Conservation (phyloP, 169 alveolate species). For the Fabrea salina region DNA sequence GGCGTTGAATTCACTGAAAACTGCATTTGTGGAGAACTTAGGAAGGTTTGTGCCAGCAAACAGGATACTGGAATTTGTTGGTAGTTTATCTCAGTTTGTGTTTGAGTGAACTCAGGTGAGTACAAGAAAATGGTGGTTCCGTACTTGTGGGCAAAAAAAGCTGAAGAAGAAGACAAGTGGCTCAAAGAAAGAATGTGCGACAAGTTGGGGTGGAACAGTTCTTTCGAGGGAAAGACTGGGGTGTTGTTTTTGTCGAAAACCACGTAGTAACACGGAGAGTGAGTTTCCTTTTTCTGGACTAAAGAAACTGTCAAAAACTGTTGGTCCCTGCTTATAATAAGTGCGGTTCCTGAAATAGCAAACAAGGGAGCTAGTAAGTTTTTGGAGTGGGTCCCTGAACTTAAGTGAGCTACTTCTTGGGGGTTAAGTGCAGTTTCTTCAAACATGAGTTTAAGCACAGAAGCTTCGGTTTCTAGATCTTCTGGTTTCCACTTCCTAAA, state of each 20-base stretch:
- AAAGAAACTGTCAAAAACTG: neutral
- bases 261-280: neutral
- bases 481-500: neutral
- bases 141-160: neutral
- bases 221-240: neutral
- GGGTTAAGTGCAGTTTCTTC: slow-evolving; percentile 1
- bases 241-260: neutral
- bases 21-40: no score
- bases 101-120: neutral
- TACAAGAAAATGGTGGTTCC: slow-evolving; percentile 17
- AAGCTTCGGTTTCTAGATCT: neutral
- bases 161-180: neutral
- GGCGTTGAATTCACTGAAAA: no score
- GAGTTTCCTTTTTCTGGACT: neutral
- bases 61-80: no score
- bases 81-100: neutral
- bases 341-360: neutral
- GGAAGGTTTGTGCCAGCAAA: no score
- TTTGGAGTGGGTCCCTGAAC: neutral
- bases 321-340: neutral
- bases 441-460: neutral
- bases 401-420: neutral
- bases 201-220: neutral
- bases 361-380: neutral
- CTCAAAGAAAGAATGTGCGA: neutral